Conservation (phyloP, 179 eudicot genomes). For the Silene vulgaris region DNA sequence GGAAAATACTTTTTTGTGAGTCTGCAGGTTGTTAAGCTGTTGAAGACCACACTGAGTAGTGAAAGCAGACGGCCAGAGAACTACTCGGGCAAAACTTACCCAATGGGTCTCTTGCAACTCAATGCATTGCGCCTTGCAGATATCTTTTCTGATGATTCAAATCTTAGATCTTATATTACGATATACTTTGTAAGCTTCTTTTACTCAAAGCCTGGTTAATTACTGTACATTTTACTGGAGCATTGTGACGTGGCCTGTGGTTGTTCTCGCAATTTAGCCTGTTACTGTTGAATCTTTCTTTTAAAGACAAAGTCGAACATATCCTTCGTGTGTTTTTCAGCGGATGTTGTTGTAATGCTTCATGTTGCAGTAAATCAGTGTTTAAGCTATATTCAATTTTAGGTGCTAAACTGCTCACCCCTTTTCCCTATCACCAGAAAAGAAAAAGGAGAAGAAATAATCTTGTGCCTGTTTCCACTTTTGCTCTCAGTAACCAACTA, state of each 20-base stretch:
- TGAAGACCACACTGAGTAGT: slow-evolving; percentile 58
- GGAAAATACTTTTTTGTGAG: slow-evolving; percentile 4
- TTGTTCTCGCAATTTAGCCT: not conserved
- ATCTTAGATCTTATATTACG: slow-evolving; percentile 72
- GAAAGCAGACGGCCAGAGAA: slow-evolving; percentile 32
- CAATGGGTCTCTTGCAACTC: slow-evolving; percentile 75
- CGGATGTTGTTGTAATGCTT: slow-evolving; percentile 1
- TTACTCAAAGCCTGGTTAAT: slow-evolving; percentile 8
- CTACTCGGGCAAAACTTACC: slow-evolving; percentile 42
- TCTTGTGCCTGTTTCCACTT: slow-evolving; percentile 1
- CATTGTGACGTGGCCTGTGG: not conserved
- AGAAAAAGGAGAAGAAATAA: not conserved
- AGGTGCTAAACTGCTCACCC: not conserved
- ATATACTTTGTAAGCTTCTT: slow-evolving; percentile 58
- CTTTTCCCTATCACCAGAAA: not conserved
- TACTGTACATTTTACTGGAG: not conserved
- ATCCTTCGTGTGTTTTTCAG: slow-evolving; percentile 2
- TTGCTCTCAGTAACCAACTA: not conserved
- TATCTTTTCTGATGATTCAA: slow-evolving; percentile 94
- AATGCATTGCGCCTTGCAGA: slow-evolving; percentile 87
- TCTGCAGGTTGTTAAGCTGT: slow-evolving; percentile 63
- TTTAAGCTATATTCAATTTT: not conserved
- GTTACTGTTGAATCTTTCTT: not conserved
- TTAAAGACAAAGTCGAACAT: not conserved
- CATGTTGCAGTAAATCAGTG: not conserved